A percentile compares a stretch with the other conserved stretches of the same genome.
Evolutionary conservation across 805 yeast genomes (phyloP).

Genomic region (Ogataea thermomethanolica): DNA sequence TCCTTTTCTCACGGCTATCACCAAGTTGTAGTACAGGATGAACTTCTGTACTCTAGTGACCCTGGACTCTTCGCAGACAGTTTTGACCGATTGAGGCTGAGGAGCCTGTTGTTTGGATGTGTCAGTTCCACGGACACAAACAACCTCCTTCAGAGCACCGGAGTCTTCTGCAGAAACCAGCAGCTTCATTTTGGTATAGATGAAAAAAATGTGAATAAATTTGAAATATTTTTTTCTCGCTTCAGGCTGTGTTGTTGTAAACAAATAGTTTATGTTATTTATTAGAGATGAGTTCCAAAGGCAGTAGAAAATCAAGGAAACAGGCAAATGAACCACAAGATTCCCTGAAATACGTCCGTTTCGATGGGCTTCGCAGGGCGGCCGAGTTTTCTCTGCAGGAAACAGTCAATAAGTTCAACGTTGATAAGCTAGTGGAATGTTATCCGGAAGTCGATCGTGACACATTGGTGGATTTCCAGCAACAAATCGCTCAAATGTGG

Average conservation of each 20-base stretch:
- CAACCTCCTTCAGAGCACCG: constrained; percentile 61
- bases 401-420: constrained; percentile 42
- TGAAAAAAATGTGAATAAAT: not conserved
- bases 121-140: constrained; percentile 68
- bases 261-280: constrained; percentile 7
- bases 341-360: constrained; percentile 25
- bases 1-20: constrained; percentile 41
- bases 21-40: constrained; percentile 29
- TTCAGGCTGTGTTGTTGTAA: constrained; percentile 8
- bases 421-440: constrained; percentile 42
- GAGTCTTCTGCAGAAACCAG: constrained; percentile 64
- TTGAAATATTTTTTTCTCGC: constrained; percentile 2
- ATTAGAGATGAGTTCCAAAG: constrained; percentile 3
- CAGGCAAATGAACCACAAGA: not conserved
- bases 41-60: constrained; percentile 36
- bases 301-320: constrained; percentile 5
- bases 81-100: constrained; percentile 55
- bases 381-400: constrained; percentile 37
- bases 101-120: constrained; percentile 67
- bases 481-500: constrained; percentile 46
- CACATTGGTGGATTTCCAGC: constrained; percentile 41
- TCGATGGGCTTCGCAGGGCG: constrained; percentile 32
- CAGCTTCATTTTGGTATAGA: constrained; percentile 47
- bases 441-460: constrained; percentile 44
- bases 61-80: constrained; percentile 30